Base-by-base conservation (phyloP, 495 filamentous ascomycete genomes). In the Hypomontagnella monticulosa region DNA sequence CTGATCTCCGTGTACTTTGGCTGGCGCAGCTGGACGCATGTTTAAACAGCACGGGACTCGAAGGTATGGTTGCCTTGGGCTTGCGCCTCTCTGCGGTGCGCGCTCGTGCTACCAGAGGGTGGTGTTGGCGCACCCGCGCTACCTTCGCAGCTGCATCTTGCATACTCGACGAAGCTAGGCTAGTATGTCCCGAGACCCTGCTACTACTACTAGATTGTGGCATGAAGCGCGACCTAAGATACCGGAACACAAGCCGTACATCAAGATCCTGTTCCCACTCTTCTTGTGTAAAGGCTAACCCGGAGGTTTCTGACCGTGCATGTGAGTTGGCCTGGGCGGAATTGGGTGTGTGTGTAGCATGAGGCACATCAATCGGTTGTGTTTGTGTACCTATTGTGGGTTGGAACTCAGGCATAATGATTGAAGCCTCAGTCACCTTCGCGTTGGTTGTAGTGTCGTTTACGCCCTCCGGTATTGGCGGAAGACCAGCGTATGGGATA, bases 181-280 rank as follows among this genome's bases (percentile, higher is more conserved):
- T 71, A 49, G 79, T 60, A 14, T 74, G 75, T 4, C 73, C 73
- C 20, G 78, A 59, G 0, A 70, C 76, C 18, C 15, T 53, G 19
- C 65, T 37, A 8, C 44, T 52, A 27, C 49, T 58, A 27, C 40
- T 72, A 1, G 71, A 61, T 44, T 74, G 73, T 63, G 75, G 78
- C 48, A 84, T 81, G 74, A 96, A 95, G 63, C 91, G 91, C 14
- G 85, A 88, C 47, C 86, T 84, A 15, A 97, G 85, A 73, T 93
- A 95, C 37, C 88, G 86, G 80, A 97, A 96, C n/a, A 96, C 88
- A 75, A 93, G 89, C 74, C 87, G 87, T 58, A 96, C 83, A 66
- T 96, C 92, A 4, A 96, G 84, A 11, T 93, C 89, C 34, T 86
- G 87, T 71, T 96, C 92, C 93, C 93, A 97, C 72, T 96, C 93